Conservation (phyloP, 2,329 filamentous ascomycete genomes). For the Sporothrix sp. region DNA sequence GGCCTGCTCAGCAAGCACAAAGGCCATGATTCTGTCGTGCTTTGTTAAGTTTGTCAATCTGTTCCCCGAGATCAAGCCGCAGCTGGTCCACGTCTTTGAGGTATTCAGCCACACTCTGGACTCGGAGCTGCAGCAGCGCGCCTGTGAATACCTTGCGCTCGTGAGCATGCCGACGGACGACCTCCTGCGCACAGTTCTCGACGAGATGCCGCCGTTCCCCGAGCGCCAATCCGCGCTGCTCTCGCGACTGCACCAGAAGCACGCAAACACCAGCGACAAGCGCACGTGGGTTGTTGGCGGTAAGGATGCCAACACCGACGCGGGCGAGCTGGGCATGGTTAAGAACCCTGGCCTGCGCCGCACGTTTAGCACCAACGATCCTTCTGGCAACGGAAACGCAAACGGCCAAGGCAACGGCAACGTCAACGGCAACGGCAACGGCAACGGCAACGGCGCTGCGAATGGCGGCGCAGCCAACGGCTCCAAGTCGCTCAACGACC, state of each 20-base stretch:
- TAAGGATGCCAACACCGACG: conserved; percentile 82
- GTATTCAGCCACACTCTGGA: conserved; percentile 91
- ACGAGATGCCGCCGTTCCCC: conserved; percentile 98
- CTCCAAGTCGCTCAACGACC: conserved; percentile 49
- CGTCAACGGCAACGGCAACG: conserved; percentile 33
- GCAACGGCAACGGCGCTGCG: conserved; percentile 30
- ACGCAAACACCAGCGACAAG: conserved; percentile 85
- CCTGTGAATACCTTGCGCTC: conserved; percentile 86
- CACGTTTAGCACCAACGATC: conserved; percentile 57
- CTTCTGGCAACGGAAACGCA: conserved; percentile 38
- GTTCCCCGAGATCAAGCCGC: conserved; percentile 96
- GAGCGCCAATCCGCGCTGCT: conserved; percentile 86
- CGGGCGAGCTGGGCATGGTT: conserved; percentile 67
- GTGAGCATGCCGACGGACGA: conserved; percentile 83
- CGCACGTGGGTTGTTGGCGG: conserved; percentile 96
- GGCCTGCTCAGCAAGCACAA: conserved; percentile 76
- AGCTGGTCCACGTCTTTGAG: conserved; percentile 81
- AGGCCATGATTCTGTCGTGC: conserved; percentile 87
- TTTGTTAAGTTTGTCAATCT: conserved; percentile 98
- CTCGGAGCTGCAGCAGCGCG: conserved; percentile 89
- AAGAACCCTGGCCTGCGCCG: conserved; percentile 78
- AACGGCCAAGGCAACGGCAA: conserved; percentile 30
- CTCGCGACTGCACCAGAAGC: conserved; percentile 88
- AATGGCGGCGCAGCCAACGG: conserved; percentile 1
- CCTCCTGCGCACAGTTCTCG: conserved; percentile 82